Conservation (phyloP, 495 filamentous ascomycete genomes). For the Xylaria longipes region DNA sequence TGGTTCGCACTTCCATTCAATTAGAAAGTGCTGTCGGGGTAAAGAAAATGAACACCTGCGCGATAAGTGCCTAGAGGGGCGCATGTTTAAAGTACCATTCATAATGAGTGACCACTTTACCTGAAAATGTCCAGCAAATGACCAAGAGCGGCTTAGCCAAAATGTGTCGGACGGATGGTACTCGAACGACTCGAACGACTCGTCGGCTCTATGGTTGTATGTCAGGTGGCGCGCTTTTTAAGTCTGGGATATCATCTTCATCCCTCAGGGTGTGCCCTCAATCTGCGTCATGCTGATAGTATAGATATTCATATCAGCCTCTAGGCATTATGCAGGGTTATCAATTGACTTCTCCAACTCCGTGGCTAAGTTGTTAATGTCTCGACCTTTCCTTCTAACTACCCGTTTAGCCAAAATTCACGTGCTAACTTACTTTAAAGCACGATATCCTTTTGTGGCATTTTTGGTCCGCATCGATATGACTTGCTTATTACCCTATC, state of each 20-base stretch:
- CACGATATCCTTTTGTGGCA: conserved; percentile 21
- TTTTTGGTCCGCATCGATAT: conserved; percentile 27
- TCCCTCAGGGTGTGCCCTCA: background rate
- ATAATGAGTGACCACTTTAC: background rate
- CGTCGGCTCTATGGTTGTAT: background rate
- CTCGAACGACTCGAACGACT: background rate
- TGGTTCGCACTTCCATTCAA: conserved; percentile 4
- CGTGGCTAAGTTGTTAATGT: conserved; percentile 3
- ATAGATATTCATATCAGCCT: conserved; percentile 31
- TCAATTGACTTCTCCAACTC: conserved; percentile 14
- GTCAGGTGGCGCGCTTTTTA: background rate
- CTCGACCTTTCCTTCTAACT: conserved; percentile 29
- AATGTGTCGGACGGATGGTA: background rate
- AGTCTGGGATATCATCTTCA: background rate
- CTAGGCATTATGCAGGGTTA: conserved; percentile 14
- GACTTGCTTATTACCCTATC: conserved; percentile 23
- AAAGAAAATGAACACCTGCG: background rate
- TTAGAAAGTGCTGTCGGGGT: background rate
- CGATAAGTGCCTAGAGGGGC: background rate
- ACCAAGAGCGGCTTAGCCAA: background rate
- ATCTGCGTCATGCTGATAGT: conserved; percentile 4
- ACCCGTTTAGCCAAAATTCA: conserved; percentile 38
- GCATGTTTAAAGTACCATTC: background rate
- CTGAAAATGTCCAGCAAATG: background rate
- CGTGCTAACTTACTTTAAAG: conserved; percentile 8